Evolutionary conservation across 2,329 filamentous ascomycete genomes (phyloP).

Genomic region (Cladosporium sp.): DNA sequence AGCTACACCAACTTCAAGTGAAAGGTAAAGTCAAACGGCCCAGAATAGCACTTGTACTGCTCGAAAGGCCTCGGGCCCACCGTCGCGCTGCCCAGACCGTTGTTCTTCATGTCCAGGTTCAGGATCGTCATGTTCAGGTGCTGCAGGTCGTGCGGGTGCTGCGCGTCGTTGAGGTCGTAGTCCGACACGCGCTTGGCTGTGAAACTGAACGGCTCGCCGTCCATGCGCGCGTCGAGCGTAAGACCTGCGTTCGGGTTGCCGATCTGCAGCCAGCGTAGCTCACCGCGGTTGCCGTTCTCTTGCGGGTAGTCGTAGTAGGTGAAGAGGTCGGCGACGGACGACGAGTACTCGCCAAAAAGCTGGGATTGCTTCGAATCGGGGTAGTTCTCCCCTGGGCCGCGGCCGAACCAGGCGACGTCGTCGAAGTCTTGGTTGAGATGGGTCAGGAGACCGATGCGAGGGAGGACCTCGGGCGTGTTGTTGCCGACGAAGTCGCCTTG

Average conservation of each 20-base stretch:
- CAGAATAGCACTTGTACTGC: slow-evolving; percentile 25
- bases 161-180: slow-evolving; percentile 13
- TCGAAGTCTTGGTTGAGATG: slow-evolving; percentile 43
- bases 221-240: slow-evolving; percentile 8
- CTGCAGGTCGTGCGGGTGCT: slow-evolving; percentile 23
- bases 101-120: slow-evolving; percentile 55
- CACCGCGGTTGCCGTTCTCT: slow-evolving; percentile 58
- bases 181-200: slow-evolving; percentile 14
- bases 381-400: slow-evolving; percentile 60
- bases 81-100: slow-evolving; percentile 56
- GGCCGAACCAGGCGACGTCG: slow-evolving; percentile 52
- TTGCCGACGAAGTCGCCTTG: slow-evolving; percentile 37
- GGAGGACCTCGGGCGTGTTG: slow-evolving; percentile 47
- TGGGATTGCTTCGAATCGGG: slow-evolving; percentile 56
- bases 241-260: slow-evolving; percentile 11
- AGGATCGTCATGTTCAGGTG: slow-evolving; percentile 51
- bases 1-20: not conserved
- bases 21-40: slow-evolving; percentile 9
- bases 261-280: slow-evolving; percentile 40
- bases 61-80: slow-evolving; percentile 50
- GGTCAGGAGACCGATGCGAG: slow-evolving; percentile 55
- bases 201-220: slow-evolving; percentile 14
- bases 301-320: slow-evolving; percentile 60
- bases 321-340: slow-evolving; percentile 45
- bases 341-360: slow-evolving; percentile 44